phyloP scores from a whole-genome alignment of 805 yeast genomes.

The Myxozyma kluyveri region DNA sequence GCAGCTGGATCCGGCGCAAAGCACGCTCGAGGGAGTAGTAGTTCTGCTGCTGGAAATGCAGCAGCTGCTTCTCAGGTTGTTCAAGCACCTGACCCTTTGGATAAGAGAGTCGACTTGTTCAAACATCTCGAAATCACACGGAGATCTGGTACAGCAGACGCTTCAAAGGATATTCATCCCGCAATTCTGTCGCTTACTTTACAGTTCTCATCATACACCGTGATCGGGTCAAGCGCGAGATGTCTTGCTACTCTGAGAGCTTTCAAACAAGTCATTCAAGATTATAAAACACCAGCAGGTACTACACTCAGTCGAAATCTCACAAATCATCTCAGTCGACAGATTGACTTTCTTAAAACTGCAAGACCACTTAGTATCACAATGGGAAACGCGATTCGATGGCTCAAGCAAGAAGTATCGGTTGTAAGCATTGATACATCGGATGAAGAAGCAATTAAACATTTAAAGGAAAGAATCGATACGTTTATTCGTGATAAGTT shows the following conservation, averaged over 20 bases:
- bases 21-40: slow-evolving; percentile 11
- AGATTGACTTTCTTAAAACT: slow-evolving; percentile 85
- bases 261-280: slow-evolving; percentile 73
- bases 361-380: slow-evolving; percentile 89
- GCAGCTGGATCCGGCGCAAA: neutral
- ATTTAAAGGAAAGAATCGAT: slow-evolving; percentile 66
- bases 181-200: slow-evolving; percentile 73
- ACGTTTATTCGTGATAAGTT: slow-evolving; percentile 81
- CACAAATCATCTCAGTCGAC: slow-evolving; percentile 83
- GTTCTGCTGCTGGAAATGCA: slow-evolving; percentile 42
- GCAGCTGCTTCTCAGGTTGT: slow-evolving; percentile 43
- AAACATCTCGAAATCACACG: slow-evolving; percentile 41
- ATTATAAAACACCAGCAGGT: slow-evolving; percentile 80
- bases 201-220: slow-evolving; percentile 74
- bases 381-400: slow-evolving; percentile 97
- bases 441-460: slow-evolving; percentile 64
- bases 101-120: slow-evolving; percentile 37
- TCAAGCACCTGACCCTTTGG: slow-evolving; percentile 20
- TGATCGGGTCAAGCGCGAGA: slow-evolving; percentile 87
- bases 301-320: slow-evolving; percentile 84
- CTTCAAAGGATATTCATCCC: slow-evolving; percentile 79
- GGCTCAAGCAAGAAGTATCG: slow-evolving; percentile 93
- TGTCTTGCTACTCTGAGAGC: slow-evolving; percentile 81
- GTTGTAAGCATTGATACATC: slow-evolving; percentile 68
- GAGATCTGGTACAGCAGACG: slow-evolving; percentile 47